phyloP scores from a whole-genome alignment of 2,329 filamentous ascomycete genomes.

The Scorias spongiosa region DNA sequence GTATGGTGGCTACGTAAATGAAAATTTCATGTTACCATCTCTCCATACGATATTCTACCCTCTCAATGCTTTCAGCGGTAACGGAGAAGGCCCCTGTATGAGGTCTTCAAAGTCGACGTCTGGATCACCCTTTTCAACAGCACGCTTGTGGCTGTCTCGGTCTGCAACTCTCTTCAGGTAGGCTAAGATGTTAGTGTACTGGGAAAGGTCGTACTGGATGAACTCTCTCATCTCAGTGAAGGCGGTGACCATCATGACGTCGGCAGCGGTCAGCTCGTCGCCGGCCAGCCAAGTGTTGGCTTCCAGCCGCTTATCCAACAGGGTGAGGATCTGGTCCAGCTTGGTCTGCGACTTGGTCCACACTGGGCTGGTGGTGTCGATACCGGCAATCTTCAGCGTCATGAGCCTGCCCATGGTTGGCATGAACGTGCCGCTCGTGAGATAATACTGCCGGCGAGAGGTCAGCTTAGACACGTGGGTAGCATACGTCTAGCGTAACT shows the following conservation, averaged over 20 bases:
- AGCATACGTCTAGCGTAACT: neutral
- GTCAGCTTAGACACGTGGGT: too few species aligned
- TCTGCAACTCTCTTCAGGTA: conserved; percentile 15
- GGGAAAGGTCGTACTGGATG: conserved; percentile 13
- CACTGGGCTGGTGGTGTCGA: conserved; percentile 16
- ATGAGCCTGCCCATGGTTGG: conserved; percentile 21
- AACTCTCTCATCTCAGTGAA: conserved; percentile 48
- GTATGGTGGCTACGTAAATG: too few species aligned
- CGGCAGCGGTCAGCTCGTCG: conserved; percentile 46
- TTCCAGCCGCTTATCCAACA: conserved; percentile 35
- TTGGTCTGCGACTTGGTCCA: conserved; percentile 20
- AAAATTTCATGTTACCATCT: too few species aligned
- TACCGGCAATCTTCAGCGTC: conserved; percentile 12
- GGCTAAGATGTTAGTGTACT: conserved; percentile 13
- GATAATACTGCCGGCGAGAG: conserved; percentile 4
- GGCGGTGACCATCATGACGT: conserved; percentile 47
- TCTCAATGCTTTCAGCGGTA: conserved; percentile 15
- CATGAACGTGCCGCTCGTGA: conserved; percentile 24
- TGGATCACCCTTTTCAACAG: conserved; percentile 20
- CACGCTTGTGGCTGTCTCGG: conserved; percentile 15
- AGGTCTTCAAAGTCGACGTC: conserved; percentile 12
- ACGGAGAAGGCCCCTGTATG: conserved; percentile 11
- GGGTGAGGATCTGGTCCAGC: conserved; percentile 25
- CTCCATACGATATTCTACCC: neutral
- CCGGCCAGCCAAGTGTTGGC: conserved; percentile 43